A percentile compares a stretch with the other conserved stretches of the same genome.
Evolutionary conservation across 2,329 filamentous ascomycete genomes (phyloP).

Genomic region (Cordyceps cateniannulata): DNA sequence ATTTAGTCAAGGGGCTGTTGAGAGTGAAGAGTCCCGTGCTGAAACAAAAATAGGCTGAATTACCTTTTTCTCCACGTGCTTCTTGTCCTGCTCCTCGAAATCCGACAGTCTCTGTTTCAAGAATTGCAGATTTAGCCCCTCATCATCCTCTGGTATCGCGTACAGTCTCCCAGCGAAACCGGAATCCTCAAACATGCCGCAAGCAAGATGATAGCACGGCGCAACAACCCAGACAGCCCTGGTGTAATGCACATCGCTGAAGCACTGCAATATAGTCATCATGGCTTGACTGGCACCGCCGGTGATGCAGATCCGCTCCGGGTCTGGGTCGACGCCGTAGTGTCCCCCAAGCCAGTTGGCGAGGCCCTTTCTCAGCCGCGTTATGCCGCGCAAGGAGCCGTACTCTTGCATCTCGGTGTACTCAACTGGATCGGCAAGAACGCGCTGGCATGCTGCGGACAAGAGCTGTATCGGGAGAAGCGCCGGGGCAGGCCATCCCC

Average conservation of each 20-base stretch:
- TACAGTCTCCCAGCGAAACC: constrained; percentile 63
- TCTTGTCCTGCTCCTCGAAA: neutral
- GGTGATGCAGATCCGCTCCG: constrained; percentile 68
- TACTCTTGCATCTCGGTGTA: constrained; percentile 64
- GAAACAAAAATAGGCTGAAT: neutral
- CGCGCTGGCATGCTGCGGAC: constrained; percentile 50
- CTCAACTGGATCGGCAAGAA: constrained; percentile 53
- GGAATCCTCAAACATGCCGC: constrained; percentile 74
- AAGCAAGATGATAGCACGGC: constrained; percentile 76
- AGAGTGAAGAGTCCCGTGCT: neutral
- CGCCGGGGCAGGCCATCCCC: constrained; percentile 58
- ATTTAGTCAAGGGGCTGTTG: neutral
- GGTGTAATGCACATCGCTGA: constrained; percentile 72
- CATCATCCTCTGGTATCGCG: constrained; percentile 68
- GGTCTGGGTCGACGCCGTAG: constrained; percentile 41
- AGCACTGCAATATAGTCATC: constrained; percentile 69
- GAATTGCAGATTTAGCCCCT: constrained; percentile 65
- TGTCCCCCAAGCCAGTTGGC: constrained; percentile 63
- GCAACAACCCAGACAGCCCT: constrained; percentile 72
- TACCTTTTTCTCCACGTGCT: neutral
- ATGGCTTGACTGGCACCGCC: constrained; percentile 81
- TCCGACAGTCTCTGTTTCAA: constrained; percentile 16
- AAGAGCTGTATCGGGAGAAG: constrained; percentile 62
- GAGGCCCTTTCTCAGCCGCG: constrained; percentile 59
- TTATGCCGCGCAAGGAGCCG: constrained; percentile 69